Evolutionary conservation across 768 basidiomycete genomes (phyloP).

Genomic region (Lactarius hatsudake): DNA sequence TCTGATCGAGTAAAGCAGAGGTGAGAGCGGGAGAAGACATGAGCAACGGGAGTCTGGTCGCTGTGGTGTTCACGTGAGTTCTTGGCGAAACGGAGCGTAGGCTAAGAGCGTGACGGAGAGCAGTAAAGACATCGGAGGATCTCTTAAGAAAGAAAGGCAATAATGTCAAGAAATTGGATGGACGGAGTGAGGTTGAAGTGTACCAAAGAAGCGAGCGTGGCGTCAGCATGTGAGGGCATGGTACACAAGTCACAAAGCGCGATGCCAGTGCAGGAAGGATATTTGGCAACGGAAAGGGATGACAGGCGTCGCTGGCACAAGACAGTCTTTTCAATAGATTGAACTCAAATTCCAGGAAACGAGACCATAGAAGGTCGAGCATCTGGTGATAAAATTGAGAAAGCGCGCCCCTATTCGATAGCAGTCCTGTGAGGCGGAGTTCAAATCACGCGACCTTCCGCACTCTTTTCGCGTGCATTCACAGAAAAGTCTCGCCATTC

Average conservation of each 20-base stretch:
- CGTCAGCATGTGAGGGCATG: background rate
- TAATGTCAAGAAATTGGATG: background rate
- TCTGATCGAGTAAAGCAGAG: background rate
- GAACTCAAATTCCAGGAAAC: background rate
- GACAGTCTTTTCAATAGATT: background rate
- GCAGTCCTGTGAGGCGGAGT: no score
- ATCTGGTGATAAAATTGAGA: background rate
- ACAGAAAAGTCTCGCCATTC: no score
- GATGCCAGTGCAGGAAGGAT: background rate
- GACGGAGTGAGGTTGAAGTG: background rate
- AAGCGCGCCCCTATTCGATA: no score
- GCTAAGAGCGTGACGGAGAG: background rate
- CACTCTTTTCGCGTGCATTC: no score
- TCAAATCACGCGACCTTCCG: no score
- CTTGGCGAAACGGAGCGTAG: background rate
- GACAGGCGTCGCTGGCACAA: background rate
- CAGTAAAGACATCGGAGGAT: background rate
- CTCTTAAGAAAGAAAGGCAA: conserved; percentile 5
- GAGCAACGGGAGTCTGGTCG: background rate
- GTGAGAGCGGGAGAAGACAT: background rate
- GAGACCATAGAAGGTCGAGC: background rate
- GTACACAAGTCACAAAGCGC: background rate
- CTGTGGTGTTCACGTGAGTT: background rate
- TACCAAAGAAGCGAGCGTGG: background rate
- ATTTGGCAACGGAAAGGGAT: background rate